These are phyloP conservation scores for Populus hybrid DNA, from an alignment of 441 rosid species.

Conservation along the genomic window DNA sequence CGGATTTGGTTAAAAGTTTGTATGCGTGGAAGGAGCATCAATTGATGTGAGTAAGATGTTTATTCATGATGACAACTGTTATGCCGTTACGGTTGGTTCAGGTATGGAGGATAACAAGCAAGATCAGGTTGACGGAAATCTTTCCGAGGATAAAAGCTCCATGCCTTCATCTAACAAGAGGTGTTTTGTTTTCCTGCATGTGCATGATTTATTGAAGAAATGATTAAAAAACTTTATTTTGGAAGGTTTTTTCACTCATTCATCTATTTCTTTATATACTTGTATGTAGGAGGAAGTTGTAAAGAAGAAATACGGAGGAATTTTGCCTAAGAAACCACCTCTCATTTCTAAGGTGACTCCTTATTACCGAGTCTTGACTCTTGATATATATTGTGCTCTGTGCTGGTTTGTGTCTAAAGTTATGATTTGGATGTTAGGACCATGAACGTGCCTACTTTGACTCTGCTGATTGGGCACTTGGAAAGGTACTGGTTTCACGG, in stretches of 20 bases:
- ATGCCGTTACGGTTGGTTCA: slow-evolving; percentile 20
- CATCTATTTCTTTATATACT: not conserved
- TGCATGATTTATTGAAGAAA: not conserved
- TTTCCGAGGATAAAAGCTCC: slow-evolving; percentile 34
- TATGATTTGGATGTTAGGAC: slow-evolving; percentile 53
- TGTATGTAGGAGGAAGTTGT: slow-evolving; percentile 58
- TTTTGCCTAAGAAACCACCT: slow-evolving; percentile 94
- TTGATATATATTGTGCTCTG: slow-evolving; percentile 4
- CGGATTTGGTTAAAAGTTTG: not conserved
- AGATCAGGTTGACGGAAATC: slow-evolving; percentile 43
- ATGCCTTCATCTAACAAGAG: slow-evolving; percentile 67
- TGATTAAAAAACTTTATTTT: not conserved
- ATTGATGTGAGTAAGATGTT: not conserved
- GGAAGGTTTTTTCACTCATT: not conserved
- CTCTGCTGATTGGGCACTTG: slow-evolving; percentile 99
- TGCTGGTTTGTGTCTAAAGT: slow-evolving; percentile 11
- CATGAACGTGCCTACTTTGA: slow-evolving; percentile 98
- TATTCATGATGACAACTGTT: not conserved
- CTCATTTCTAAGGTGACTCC: slow-evolving; percentile 83
- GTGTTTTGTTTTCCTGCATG: slow-evolving; percentile 26
- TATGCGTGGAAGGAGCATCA: not conserved
- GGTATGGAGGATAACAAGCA: slow-evolving; percentile 62
- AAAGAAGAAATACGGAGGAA: slow-evolving; percentile 94
- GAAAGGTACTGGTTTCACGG: slow-evolving; percentile 64
- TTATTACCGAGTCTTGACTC: not conserved